Conservation (phyloP, 306 rosid genomes). For the Rosa multiflora region DNA sequence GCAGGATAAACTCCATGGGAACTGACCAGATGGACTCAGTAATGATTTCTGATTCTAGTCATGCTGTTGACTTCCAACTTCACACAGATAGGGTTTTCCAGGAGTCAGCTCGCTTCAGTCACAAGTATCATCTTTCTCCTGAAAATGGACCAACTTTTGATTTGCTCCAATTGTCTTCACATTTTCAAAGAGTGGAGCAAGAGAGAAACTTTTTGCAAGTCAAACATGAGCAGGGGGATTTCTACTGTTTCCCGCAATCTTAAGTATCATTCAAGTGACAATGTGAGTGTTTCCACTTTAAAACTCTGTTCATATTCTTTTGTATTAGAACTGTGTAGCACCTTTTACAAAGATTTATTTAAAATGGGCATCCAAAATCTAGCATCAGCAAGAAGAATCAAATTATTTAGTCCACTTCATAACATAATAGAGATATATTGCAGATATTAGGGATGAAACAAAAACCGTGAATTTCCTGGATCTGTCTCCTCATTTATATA, state of each 20-base stretch:
- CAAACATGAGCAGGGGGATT: conserved; percentile 51
- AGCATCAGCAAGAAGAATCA: background rate
- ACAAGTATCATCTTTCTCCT: conserved; percentile 31
- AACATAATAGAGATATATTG: background rate
- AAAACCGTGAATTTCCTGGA: background rate
- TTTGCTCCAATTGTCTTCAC: conserved; percentile 67
- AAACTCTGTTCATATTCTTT: background rate
- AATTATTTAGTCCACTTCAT: background rate
- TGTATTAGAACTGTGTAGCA: conserved; percentile 16
- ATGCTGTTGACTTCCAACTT: conserved; percentile 26
- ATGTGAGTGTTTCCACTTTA: conserved; percentile 27
- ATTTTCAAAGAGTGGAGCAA: conserved; percentile 77
- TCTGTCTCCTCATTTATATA: background rate
- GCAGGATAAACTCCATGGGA: conserved; percentile 34
- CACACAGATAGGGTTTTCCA: conserved; percentile 28
- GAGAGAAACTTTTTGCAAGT: conserved; percentile 52
- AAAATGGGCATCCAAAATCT: background rate
- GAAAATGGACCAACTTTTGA: conserved; percentile 55
- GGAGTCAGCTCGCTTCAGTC: conserved; percentile 19
- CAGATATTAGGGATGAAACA: conserved; percentile 11
- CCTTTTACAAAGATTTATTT: background rate
- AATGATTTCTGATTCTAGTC: conserved; percentile 28
- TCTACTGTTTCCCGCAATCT: conserved; percentile 43
- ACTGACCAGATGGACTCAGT: conserved; percentile 33
- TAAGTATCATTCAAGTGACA: conserved; percentile 32